A percentile compares a stretch with the other conserved stretches of the same genome.
Conservation (phyloP, 768 basidiomycete genomes). For the Lactarius akahatsu region DNA sequence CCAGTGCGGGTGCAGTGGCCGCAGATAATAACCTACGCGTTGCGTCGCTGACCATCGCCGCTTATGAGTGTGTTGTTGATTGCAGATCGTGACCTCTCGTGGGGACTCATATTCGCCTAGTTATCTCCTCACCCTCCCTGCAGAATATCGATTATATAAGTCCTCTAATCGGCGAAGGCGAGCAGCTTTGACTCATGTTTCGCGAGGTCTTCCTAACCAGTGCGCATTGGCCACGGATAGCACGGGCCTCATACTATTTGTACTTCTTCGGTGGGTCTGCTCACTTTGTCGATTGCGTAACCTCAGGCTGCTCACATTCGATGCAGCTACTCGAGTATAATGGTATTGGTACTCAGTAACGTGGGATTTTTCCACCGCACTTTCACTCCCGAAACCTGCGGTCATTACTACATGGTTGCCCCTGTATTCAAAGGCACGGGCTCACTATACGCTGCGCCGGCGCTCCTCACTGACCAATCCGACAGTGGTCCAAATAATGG, state of each 20-base stretch:
- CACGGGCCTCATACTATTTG: constrained; percentile 22
- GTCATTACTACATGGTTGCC: constrained; percentile 49
- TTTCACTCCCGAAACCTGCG: constrained; percentile 50
- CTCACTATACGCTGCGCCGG: neutral
- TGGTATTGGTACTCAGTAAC: constrained; percentile 51
- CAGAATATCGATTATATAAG: constrained; percentile 27
- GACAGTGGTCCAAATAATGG: constrained; percentile 58
- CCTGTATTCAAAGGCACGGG: constrained; percentile 61
- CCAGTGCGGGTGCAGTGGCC: neutral
- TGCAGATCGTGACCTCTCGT: neutral
- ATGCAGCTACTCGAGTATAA: constrained; percentile 46
- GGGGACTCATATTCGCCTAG: constrained; percentile 3
- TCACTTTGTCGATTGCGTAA: neutral
- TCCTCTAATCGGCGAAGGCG: constrained; percentile 8
- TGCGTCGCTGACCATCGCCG: constrained; percentile 23
- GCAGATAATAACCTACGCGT: constrained; percentile 25
- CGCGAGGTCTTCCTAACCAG: neutral
- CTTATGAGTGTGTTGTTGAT: constrained; percentile 26
- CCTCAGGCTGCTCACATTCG: neutral
- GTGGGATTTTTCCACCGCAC: constrained; percentile 55
- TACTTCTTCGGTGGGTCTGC: constrained; percentile 22
- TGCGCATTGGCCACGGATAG: constrained; percentile 2
- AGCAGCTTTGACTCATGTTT: neutral
- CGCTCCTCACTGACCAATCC: neutral
- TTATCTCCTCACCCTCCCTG: constrained; percentile 28